A percentile compares a stretch with the other conserved stretches of the same genome.
Evolutionary conservation across 2,329 filamentous ascomycete genomes (phyloP).

Genomic region (Curvularia verruculosa): DNA sequence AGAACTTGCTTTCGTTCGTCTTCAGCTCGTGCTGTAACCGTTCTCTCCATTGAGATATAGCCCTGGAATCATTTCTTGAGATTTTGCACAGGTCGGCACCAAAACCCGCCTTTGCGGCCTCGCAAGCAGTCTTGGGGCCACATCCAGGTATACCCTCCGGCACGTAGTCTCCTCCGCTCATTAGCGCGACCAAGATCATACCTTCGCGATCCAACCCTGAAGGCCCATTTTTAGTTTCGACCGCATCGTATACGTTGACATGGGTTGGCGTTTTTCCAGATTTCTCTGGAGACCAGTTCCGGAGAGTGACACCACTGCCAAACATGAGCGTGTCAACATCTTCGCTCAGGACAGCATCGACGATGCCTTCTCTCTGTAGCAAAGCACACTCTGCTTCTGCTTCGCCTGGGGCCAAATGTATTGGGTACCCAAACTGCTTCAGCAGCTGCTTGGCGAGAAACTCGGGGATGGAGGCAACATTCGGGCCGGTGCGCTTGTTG

Average conservation of each 20-base stretch:
- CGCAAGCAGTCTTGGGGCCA: slow-evolving; percentile 85
- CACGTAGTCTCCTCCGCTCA: slow-evolving; percentile 95
- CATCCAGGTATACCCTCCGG: slow-evolving; percentile 87
- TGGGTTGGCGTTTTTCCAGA: slow-evolving; percentile 78
- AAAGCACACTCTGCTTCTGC: slow-evolving; percentile 95
- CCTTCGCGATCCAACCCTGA: slow-evolving; percentile 78
- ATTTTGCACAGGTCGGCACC: slow-evolving; percentile 75
- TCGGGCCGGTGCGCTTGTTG: slow-evolving; percentile 72
- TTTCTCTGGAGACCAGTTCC: slow-evolving; percentile 81
- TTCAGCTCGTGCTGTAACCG: slow-evolving; percentile 75
- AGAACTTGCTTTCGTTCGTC: slow-evolving; percentile 83
- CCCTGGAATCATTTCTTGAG: slow-evolving; percentile 63
- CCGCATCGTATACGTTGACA: slow-evolving; percentile 77
- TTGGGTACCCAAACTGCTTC: slow-evolving; percentile 80
- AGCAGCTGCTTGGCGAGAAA: slow-evolving; percentile 84
- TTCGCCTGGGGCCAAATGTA: slow-evolving; percentile 89
- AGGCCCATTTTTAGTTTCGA: slow-evolving; percentile 59
- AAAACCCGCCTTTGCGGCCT: slow-evolving; percentile 88
- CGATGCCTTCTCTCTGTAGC: slow-evolving; percentile 72
- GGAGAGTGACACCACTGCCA: slow-evolving; percentile 77
- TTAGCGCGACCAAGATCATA: slow-evolving; percentile 91
- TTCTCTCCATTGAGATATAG: slow-evolving; percentile 72
- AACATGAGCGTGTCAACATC: slow-evolving; percentile 99
- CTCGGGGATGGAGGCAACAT: slow-evolving; percentile 70
- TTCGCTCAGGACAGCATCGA: slow-evolving; percentile 89